Percentiles rank a stretch among this genome's conserved stretches.
Conservation (phyloP, 2,329 filamentous ascomycete species). For the Scedosporium boydii region DNA sequence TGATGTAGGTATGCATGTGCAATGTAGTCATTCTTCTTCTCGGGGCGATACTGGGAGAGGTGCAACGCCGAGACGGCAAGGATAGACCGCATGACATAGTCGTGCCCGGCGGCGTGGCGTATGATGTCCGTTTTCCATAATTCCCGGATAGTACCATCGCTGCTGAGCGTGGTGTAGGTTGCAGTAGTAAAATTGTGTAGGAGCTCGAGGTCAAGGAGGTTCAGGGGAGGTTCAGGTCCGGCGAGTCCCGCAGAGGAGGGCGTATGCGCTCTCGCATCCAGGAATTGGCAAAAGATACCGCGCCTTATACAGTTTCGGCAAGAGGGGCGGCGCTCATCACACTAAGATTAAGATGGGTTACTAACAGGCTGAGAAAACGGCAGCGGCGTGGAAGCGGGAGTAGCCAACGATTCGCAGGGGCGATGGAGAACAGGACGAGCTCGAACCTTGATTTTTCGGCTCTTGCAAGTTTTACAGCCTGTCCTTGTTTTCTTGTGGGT, state of each 20-base stretch:
- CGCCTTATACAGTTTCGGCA: slow-evolving; percentile 19
- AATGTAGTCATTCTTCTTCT: slow-evolving; percentile 27
- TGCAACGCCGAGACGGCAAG: slow-evolving; percentile 40
- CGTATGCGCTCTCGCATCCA: slow-evolving; percentile 2
- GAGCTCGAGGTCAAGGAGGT: slow-evolving; percentile 38
- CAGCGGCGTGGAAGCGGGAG: not conserved
- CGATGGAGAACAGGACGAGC: not conserved
- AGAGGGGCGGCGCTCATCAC: slow-evolving; percentile 17
- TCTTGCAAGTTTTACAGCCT: slow-evolving; percentile 13
- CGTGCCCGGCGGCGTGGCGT: slow-evolving; percentile 33
- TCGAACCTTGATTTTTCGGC: slow-evolving; percentile 14
- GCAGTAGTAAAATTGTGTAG: slow-evolving; percentile 42
- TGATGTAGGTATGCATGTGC: slow-evolving; percentile 16
- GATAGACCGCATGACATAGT: slow-evolving; percentile 38
- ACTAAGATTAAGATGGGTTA: slow-evolving; percentile 10
- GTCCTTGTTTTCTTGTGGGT: slow-evolving; percentile 10
- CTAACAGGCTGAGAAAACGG: not conserved
- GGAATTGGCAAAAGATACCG: slow-evolving; percentile 18
- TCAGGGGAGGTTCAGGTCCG: slow-evolving; percentile 16
- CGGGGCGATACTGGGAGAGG: slow-evolving; percentile 29
- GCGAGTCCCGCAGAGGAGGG: not conserved
- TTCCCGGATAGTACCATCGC: slow-evolving; percentile 27
- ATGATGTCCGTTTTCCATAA: slow-evolving; percentile 39
- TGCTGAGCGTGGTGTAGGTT: slow-evolving; percentile 36
- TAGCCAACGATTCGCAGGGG: not conserved